These are phyloP conservation scores for Rauvolfia tetraphylla DNA, from an alignment of 257 asterid genomes.

Conservation along the genomic window DNA sequence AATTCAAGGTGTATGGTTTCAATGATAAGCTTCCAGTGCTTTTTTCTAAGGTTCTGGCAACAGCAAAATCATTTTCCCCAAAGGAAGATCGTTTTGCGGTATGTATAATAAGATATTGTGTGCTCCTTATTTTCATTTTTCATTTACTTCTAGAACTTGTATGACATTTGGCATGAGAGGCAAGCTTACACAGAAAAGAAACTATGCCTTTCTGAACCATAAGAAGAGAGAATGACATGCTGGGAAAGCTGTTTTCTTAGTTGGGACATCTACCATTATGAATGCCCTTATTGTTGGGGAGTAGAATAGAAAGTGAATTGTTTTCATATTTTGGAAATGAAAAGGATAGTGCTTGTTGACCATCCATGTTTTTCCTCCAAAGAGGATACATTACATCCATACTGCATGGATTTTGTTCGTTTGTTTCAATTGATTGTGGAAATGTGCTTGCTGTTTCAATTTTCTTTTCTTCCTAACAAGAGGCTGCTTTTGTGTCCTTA, in stretches of 20 bases:
- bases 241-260: not conserved
- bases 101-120: constrained; percentile 21
- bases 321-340: not conserved
- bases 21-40: constrained; percentile 91
- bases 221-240: not conserved
- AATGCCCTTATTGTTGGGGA: not conserved
- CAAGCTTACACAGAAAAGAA: not conserved
- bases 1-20: constrained; percentile 92
- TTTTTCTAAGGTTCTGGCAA: constrained; percentile 64
- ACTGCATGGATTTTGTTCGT: too few relatives aligned
- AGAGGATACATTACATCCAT: not conserved
- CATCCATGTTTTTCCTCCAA: not conserved
- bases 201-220: not conserved
- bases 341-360: not conserved
- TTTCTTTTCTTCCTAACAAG: not conserved
- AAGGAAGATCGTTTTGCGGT: constrained; percentile 92
- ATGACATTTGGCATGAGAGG: not conserved
- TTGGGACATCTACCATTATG: not conserved
- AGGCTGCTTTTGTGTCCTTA: not conserved
- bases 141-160: not conserved
- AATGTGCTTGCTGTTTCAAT: not conserved
- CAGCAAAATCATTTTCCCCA: constrained; percentile 66
- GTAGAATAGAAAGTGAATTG: not conserved
- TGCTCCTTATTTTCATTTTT: not conserved
- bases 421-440: not conserved